Base-by-base conservation (phyloP, 148 eudicot genomes). In the Nepenthes gracilis region DNA sequence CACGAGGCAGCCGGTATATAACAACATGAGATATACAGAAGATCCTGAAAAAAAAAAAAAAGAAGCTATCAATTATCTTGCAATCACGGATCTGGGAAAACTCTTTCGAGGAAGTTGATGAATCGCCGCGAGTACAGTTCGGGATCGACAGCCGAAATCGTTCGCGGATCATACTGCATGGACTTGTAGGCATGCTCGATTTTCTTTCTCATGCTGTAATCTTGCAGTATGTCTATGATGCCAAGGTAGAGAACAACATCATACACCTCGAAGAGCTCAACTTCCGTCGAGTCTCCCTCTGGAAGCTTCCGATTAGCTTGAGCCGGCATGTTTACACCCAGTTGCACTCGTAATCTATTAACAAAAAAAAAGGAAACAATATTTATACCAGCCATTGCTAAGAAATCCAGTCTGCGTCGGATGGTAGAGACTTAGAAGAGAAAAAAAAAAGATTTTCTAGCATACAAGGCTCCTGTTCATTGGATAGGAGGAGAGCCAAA, bases 251-350 rank as follows among this genome's bases (percentile, higher is more conserved):
- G 85, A 60, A 93, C 91, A 43, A 88, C 96, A 58, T 93, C 99
- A 65, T 88, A 93, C 47, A 88, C 92, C 80, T 93, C 99, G 13
- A 83, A 88, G 7, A 88, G 94, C 63, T 92, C 96, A 9, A 80
- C 78, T 68, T 85, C 94, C 38, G 57, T 49, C 58, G 95, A 72
- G 69, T 77, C 90, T 1, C 64, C 58, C 56, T 75, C 80, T 62
- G 34, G 59, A 57, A 92, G 69, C 78, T 82, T 86, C 64, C 73
- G 89, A 36, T 73, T 78, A 13, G 96, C 96, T 63, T 77, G 74
- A 35, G 99, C 95, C 36, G 99, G 99, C 99, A 93, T 93, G 81
- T 93, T 84, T 43, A 88, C 99, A 48, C 99, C 99, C 56, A 93
- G 49, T 57, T 93, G 99, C 69, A 93, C 94, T 66, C 91, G 77